phyloP scores from a whole-genome alignment of 2,329 filamentous ascomycete species.

The Epicoccum sorghinum region DNA sequence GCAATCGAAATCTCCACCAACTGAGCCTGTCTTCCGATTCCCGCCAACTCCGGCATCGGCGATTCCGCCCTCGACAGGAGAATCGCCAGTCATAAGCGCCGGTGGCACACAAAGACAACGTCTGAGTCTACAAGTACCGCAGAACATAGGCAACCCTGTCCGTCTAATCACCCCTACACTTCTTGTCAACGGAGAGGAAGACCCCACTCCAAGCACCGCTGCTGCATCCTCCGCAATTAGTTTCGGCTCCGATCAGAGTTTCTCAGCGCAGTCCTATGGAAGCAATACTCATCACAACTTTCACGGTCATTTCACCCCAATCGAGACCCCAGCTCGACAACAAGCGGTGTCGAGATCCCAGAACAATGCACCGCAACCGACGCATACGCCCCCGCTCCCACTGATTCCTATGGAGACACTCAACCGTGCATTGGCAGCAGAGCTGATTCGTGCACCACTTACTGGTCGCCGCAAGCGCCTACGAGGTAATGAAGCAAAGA shows the following conservation, averaged over 20 bases:
- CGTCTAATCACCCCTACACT: conserved; percentile 66
- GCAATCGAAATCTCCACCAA: conserved; percentile 46
- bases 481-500: conserved; percentile 54
- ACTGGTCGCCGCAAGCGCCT: conserved; percentile 51
- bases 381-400: conserved; percentile 1
- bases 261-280: conserved; percentile 27
- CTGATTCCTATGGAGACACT: conserved; percentile 48
- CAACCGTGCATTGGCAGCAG: conserved; percentile 54
- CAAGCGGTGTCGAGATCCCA: conserved; percentile 21
- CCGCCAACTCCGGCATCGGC: conserved; percentile 49
- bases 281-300: conserved; percentile 26
- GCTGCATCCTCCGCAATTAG: conserved; percentile 33
- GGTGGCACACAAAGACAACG: conserved; percentile 44
- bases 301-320: conserved; percentile 31
- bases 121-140: conserved; percentile 67
- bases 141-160: conserved; percentile 65
- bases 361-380: neutral
- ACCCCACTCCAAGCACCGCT: conserved; percentile 31
- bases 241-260: conserved; percentile 24
- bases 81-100: conserved; percentile 17
- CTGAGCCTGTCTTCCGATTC: conserved; percentile 46
- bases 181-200: conserved; percentile 59
- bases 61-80: conserved; percentile 22
- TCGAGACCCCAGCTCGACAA: conserved; percentile 39
- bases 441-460: conserved; percentile 55